phyloP scores from a whole-genome alignment of 1,284 basidiomycete genomes.

The Pascua guehoae region DNA sequence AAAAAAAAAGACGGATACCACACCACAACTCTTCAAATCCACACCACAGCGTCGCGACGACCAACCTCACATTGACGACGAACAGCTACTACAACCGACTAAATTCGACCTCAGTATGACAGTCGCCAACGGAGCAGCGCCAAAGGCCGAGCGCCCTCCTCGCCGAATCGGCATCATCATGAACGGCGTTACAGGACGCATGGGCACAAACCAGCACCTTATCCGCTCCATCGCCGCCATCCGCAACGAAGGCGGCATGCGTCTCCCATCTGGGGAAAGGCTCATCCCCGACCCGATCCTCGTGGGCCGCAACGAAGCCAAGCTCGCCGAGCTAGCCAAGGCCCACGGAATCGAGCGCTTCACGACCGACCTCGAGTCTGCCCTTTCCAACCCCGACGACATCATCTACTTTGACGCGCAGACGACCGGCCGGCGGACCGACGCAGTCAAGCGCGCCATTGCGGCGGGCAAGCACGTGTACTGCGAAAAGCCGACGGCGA shows the following conservation, averaged over 20 bases:
- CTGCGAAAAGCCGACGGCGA: constrained; percentile 23
- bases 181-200: constrained; percentile 24
- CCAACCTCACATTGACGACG: too few relatives aligned
- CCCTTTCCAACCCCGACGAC: constrained; percentile 14
- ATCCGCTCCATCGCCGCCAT: constrained; percentile 24
- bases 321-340: constrained; percentile 19
- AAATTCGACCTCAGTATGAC: background rate
- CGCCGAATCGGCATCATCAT: constrained; percentile 20
- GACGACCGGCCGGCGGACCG: constrained; percentile 19
- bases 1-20: too few relatives aligned
- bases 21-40: too few relatives aligned
- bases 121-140: background rate
- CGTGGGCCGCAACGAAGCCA: constrained; percentile 16
- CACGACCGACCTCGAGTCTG: constrained; percentile 15
- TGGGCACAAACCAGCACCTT: constrained; percentile 28
- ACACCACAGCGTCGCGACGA: too few relatives aligned
- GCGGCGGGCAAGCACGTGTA: constrained; percentile 23
- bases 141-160: background rate
- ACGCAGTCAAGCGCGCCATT: constrained; percentile 22
- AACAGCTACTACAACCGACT: too few relatives aligned
- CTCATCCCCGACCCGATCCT: constrained; percentile 22
- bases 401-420: constrained; percentile 23
- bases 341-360: constrained; percentile 13
- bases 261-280: constrained; percentile 15
- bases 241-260: constrained; percentile 17